A percentile compares a stretch with the other conserved stretches of the same genome.
These are phyloP conservation scores for Pseudocercospora vitis DNA, from an alignment of 2,329 filamentous ascomycete genomes.

Conservation along the genomic window DNA sequence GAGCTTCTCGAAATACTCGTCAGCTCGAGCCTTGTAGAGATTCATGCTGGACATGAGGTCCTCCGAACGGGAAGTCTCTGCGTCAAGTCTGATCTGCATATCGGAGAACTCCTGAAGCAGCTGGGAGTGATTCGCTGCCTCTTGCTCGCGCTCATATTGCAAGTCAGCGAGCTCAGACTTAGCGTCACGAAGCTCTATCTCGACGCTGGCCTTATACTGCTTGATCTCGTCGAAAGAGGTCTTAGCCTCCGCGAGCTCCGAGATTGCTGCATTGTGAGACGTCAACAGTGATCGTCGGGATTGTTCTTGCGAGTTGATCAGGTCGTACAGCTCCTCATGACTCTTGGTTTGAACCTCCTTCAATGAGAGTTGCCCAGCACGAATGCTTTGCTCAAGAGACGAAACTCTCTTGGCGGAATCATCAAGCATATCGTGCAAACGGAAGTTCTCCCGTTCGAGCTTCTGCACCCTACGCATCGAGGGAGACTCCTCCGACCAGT, in stretches of 20 bases:
- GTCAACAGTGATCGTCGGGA: slow-evolving; percentile 78
- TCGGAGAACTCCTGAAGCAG: slow-evolving; percentile 90
- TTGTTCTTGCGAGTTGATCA: slow-evolving; percentile 90
- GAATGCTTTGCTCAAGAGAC: slow-evolving; percentile 79
- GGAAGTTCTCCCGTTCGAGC: slow-evolving; percentile 86
- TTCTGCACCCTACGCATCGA: slow-evolving; percentile 81
- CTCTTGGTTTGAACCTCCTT: slow-evolving; percentile 91
- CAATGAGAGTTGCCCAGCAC: slow-evolving; percentile 80
- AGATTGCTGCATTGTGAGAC: slow-evolving; percentile 79
- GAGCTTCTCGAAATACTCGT: slow-evolving; percentile 96
- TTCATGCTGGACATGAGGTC: slow-evolving; percentile 82
- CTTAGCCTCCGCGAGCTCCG: slow-evolving; percentile 84
- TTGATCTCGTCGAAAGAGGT: slow-evolving; percentile 83
- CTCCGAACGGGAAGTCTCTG: slow-evolving; percentile 78
- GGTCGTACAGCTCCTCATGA: slow-evolving; percentile 88
- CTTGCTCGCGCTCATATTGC: slow-evolving; percentile 75
- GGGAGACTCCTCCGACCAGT: slow-evolving; percentile 71
- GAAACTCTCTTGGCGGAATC: slow-evolving; percentile 93
- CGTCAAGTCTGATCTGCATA: slow-evolving; percentile 87
- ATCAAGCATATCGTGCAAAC: slow-evolving; percentile 90
- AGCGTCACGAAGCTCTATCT: slow-evolving; percentile 83
- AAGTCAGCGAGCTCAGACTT: slow-evolving; percentile 83
- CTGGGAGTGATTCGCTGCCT: slow-evolving; percentile 81
- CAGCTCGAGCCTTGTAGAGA: slow-evolving; percentile 86
- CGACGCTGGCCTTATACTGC: slow-evolving; percentile 73